Conservation (phyloP, 1,139 yeast species). For the Pichia sp. region DNA sequence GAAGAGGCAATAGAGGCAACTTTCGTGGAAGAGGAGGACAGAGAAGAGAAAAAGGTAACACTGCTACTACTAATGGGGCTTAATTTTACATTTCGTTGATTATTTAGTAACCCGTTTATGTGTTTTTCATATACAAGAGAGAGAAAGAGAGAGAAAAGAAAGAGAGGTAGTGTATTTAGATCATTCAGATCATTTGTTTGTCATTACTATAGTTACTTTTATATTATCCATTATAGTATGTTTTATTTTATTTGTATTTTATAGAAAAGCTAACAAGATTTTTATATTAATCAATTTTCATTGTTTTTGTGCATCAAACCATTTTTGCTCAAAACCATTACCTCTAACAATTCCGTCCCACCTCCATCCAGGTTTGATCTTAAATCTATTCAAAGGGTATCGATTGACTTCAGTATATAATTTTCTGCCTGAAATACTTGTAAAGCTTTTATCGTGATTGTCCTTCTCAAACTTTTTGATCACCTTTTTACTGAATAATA, state of each 20-base stretch:
- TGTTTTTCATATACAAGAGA: neutral
- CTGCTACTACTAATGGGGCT: neutral
- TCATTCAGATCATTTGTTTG: neutral
- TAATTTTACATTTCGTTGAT: neutral
- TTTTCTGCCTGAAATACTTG: conserved; percentile 38
- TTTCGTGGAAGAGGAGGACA: neutral
- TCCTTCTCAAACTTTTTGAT: conserved; percentile 14
- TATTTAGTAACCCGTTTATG: neutral
- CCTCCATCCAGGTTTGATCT: conserved; percentile 67
- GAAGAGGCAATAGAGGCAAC: neutral
- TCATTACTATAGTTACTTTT: neutral
- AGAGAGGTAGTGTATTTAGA: neutral
- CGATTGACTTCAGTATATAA: conserved; percentile 38
- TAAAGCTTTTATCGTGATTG: conserved; percentile 9
- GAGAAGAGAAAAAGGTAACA: conserved; percentile 1
- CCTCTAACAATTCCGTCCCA: conserved; percentile 96
- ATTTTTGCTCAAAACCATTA: conserved; percentile 75
- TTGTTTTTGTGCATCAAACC: conserved; percentile 41
- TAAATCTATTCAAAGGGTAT: conserved; percentile 65
- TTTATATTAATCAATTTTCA: neutral
- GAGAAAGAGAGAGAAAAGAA: no score
- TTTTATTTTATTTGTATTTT: neutral
- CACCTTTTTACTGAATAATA: conserved; percentile 34
- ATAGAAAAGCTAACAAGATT: neutral
- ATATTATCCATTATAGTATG: neutral